Percentiles rank a stretch among this genome's conserved stretches.
phyloP scores from a whole-genome alignment of 2,329 filamentous ascomycete species.

The Pestalotiopsis sp. region DNA sequence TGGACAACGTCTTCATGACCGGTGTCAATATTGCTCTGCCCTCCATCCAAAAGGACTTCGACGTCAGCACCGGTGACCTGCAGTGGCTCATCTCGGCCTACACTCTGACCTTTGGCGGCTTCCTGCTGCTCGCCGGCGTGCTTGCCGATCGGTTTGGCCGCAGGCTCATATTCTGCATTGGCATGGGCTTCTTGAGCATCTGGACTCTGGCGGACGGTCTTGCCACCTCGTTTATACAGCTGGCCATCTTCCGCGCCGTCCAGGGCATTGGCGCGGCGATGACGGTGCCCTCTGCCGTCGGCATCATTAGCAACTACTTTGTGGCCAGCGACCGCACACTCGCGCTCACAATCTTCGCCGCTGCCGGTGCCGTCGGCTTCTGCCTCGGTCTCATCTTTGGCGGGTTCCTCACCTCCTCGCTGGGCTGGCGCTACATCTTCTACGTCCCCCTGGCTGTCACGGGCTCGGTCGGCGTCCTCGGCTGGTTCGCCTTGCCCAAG shows the following conservation, averaged over 20 bases:
- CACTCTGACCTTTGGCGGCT: slow-evolving; percentile 24
- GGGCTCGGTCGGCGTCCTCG: slow-evolving; percentile 22
- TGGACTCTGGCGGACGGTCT: slow-evolving; percentile 54
- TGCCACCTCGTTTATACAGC: slow-evolving; percentile 53
- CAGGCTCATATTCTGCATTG: slow-evolving; percentile 44
- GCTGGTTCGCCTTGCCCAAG: slow-evolving; percentile 36
- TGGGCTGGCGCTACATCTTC: slow-evolving; percentile 40
- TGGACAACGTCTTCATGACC: slow-evolving; percentile 45
- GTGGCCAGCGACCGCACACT: slow-evolving; percentile 36
- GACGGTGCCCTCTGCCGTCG: slow-evolving; percentile 58
- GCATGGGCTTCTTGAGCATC: slow-evolving; percentile 48
- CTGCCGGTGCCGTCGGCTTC: slow-evolving; percentile 38
- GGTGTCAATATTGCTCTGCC: slow-evolving; percentile 40
- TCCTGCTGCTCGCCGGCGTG: slow-evolving; percentile 53
- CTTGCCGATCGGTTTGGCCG: slow-evolving; percentile 48
- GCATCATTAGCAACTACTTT: slow-evolving; percentile 48
- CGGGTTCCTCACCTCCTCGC: slow-evolving; percentile 36
- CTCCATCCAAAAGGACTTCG: slow-evolving; percentile 33
- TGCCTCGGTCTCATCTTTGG: slow-evolving; percentile 39
- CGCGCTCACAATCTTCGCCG: slow-evolving; percentile 38
- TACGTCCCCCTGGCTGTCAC: slow-evolving; percentile 35
- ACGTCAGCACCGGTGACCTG: not conserved
- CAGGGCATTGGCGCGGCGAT: slow-evolving; percentile 62
- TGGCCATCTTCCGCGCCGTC: slow-evolving; percentile 59
- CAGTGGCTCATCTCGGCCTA: slow-evolving; percentile 9